Evolutionary conservation across 1,284 basidiomycete species (phyloP).

Genomic region (Takashimella tepidaria): DNA sequence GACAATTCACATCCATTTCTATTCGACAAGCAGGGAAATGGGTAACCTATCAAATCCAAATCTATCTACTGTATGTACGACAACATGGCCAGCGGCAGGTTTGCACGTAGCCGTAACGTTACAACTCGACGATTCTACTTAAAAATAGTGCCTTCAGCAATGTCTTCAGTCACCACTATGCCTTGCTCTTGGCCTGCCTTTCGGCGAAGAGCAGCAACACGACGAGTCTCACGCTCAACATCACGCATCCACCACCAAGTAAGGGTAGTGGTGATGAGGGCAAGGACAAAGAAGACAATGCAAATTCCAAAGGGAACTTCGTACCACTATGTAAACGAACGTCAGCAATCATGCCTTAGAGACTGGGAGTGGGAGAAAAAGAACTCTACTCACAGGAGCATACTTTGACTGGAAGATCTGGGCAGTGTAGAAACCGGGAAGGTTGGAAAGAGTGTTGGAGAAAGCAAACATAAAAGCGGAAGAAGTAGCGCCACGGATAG

Average conservation of each 20-base stretch:
- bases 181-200: conserved; percentile 9
- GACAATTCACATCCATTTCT: too few species aligned
- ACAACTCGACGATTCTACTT: too few species aligned
- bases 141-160: not conserved
- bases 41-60: too few species aligned
- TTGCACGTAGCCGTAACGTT: too few species aligned
- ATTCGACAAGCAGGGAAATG: too few species aligned
- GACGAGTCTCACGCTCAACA: conserved; percentile 14
- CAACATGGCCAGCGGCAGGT: too few species aligned
- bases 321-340: too few species aligned
- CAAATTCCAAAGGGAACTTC: conserved; percentile 14
- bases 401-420: conserved; percentile 14
- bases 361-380: too few species aligned
- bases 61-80: too few species aligned
- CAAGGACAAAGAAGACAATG: conserved; percentile 10
- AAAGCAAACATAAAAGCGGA: conserved; percentile 1
- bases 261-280: conserved; percentile 3
- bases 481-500: not conserved
- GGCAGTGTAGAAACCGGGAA: conserved; percentile 12
- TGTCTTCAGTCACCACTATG: not conserved
- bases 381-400: conserved; percentile 2
- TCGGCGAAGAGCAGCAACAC: conserved; percentile 9
- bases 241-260: conserved; percentile 14
- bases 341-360: too few species aligned
- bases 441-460: not conserved